Percentiles rank a stretch among this genome's conserved stretches.
phyloP scores from a whole-genome alignment of 2,329 filamentous ascomycete genomes.

The Fusarium kyushuense region DNA sequence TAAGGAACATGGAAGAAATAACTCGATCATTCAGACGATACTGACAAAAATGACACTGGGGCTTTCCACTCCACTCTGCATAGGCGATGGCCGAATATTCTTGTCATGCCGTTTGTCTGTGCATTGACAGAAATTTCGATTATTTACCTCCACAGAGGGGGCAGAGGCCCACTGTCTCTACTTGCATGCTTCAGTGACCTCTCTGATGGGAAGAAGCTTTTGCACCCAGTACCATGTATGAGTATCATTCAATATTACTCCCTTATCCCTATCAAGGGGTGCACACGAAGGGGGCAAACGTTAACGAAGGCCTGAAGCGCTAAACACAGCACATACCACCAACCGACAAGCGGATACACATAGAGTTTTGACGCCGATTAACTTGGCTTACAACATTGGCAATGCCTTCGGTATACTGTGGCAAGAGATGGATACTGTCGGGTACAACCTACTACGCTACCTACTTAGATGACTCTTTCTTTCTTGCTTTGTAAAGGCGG shows the following conservation, averaged over 20 bases:
- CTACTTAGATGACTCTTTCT: neutral
- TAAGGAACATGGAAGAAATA: slow-evolving; percentile 6
- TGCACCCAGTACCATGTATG: neutral
- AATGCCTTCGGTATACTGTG: slow-evolving; percentile 4
- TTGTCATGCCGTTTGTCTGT: slow-evolving; percentile 5
- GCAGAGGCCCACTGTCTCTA: neutral
- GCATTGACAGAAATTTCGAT: slow-evolving; percentile 2
- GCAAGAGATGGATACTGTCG: slow-evolving; percentile 4
- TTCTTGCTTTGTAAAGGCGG: neutral
- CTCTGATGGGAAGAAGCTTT: neutral
- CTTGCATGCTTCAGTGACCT: slow-evolving; percentile 1
- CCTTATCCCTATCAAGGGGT: neutral
- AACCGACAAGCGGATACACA: neutral
- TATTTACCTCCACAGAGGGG: slow-evolving; percentile 8
- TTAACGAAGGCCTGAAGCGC: neutral
- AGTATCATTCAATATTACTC: neutral
- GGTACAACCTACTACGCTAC: neutral
- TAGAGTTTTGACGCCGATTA: slow-evolving; percentile 6
- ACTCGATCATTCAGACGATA: neutral
- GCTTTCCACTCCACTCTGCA: neutral
- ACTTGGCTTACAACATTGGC: slow-evolving; percentile 4
- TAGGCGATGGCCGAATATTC: slow-evolving; percentile 5
- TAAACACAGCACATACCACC: neutral
- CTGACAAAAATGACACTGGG: slow-evolving; percentile 1
- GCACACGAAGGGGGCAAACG: neutral